A percentile compares a stretch with the other conserved stretches of the same genome.
Conservation (phyloP, 495 filamentous ascomycete genomes). For the Stereocaulon alpinum region DNA sequence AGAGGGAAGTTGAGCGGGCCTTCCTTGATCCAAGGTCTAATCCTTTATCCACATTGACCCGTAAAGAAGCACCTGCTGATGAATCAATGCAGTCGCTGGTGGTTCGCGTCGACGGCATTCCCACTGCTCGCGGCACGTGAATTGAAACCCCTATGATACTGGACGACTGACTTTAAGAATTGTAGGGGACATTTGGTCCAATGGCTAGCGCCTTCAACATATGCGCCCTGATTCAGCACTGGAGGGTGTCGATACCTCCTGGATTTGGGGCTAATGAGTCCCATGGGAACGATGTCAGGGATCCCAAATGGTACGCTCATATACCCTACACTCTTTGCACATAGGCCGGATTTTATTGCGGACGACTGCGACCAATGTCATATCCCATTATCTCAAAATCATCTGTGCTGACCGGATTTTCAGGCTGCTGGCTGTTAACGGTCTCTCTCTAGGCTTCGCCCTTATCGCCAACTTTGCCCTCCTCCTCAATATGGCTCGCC, state of each 20-base stretch:
- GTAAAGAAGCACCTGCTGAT: slow-evolving; percentile 14
- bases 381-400: background rate
- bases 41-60: background rate
- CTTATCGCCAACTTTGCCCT: slow-evolving; percentile 61
- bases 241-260: slow-evolving; percentile 55
- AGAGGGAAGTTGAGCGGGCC: slow-evolving; percentile 29
- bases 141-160: background rate
- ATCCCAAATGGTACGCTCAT: slow-evolving; percentile 55
- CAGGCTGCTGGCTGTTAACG: slow-evolving; percentile 63
- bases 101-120: slow-evolving; percentile 74
- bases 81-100: slow-evolving; percentile 55
- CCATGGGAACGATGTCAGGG: slow-evolving; percentile 43
- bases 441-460: slow-evolving; percentile 59
- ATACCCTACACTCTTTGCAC: no score
- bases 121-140: slow-evolving; percentile 55
- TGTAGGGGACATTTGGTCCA: slow-evolving; percentile 64
- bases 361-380: background rate
- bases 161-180: background rate
- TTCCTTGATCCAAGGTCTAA: slow-evolving; percentile 47
- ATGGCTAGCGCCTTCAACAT: slow-evolving; percentile 77
- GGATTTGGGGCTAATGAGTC: slow-evolving; percentile 38
- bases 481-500: slow-evolving; percentile 63
- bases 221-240: slow-evolving; percentile 61
- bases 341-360: background rate
- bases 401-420: background rate